Percentiles rank a stretch among this genome's conserved stretches.
phyloP scores from a whole-genome alignment of 2,329 filamentous ascomycete species.

The Xylaria sp. region DNA sequence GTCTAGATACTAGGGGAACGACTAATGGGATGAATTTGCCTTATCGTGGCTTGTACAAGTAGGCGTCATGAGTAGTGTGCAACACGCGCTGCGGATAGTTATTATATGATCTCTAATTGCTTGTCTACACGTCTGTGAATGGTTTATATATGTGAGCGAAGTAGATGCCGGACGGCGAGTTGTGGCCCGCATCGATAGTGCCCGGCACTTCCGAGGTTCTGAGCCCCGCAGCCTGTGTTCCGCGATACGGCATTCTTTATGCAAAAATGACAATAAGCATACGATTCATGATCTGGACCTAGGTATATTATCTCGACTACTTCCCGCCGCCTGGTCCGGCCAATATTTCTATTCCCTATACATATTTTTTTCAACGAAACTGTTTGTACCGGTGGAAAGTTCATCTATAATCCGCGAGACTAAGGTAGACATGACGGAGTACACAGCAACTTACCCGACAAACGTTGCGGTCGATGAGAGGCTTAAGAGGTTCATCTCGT shows the following conservation, averaged over 20 bases:
- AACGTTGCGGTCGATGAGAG: constrained; percentile 34
- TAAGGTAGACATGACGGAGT: constrained; percentile 29
- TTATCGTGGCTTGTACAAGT: constrained; percentile 16
- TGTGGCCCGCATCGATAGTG: background rate
- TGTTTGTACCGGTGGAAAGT: background rate
- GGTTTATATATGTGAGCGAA: background rate
- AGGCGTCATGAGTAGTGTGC: background rate
- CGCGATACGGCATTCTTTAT: background rate
- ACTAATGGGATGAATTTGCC: background rate
- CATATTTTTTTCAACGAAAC: background rate
- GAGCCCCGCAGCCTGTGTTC: constrained; percentile 12
- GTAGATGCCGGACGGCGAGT: background rate
- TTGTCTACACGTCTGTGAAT: background rate
- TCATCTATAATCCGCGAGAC: background rate
- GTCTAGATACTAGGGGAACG: constrained; percentile 7
- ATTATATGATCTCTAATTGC: background rate
- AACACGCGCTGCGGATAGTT: constrained; percentile 1
- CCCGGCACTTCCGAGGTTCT: background rate
- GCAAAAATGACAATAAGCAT: background rate
- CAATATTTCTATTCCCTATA: background rate
- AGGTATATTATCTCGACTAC: background rate
- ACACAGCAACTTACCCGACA: constrained; percentile 47
- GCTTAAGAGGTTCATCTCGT: constrained; percentile 53
- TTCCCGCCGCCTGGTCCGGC: background rate
- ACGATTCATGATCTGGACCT: background rate